Evolutionary conservation across 495 filamentous ascomycete species (phyloP), one percentile per base, ranked within the genome.

Genomic region (Daldinia caldariorum): DNA sequence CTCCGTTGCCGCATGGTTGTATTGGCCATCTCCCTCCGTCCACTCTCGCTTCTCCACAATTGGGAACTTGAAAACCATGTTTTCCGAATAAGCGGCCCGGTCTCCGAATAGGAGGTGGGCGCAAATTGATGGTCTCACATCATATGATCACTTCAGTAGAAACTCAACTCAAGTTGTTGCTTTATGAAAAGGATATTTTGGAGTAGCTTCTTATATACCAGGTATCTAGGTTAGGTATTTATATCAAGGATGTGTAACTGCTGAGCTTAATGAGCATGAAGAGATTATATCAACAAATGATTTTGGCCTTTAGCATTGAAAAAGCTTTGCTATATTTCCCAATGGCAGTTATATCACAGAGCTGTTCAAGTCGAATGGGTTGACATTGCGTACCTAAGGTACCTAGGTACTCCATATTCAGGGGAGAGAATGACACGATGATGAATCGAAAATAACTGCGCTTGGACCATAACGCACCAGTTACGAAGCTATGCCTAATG

Each of bases 1-100:
- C 56, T 65, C 67, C 67, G 81, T 55, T 20, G 31, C 51, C 26
- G 51, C 51, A 51, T 51, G 47, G 13, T 51, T 51, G 47, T 51
- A 51, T 29, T 29, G 12, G 12, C 1, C 4, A n/a, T 16, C 1
- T 53, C 49, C 22, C 12, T 32, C 49, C 49, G 49, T 32, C 49
- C 49, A 53, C 7, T 9, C 49, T 53, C 22, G 20, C 22, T 7
- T 31, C 49, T 53, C 49, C 49, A 32, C 49, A 53, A 29, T 53
- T 32, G 12, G 14, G 49, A 32, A 32, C 18, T 47, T 12, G 18
- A 22, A 22, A 47, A 22, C 18, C 18, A 2, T 16, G 16, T 47
- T 47, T 47, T 5, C 3, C 43, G 43, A 47, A 22, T 47, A 47
- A 20, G 12, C 43, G 43, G 43, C 43, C 43, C 43, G 43, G 3